Conservation (phyloP, 176 grass and related monocot species). For the Cenchrus fungigraminus region DNA sequence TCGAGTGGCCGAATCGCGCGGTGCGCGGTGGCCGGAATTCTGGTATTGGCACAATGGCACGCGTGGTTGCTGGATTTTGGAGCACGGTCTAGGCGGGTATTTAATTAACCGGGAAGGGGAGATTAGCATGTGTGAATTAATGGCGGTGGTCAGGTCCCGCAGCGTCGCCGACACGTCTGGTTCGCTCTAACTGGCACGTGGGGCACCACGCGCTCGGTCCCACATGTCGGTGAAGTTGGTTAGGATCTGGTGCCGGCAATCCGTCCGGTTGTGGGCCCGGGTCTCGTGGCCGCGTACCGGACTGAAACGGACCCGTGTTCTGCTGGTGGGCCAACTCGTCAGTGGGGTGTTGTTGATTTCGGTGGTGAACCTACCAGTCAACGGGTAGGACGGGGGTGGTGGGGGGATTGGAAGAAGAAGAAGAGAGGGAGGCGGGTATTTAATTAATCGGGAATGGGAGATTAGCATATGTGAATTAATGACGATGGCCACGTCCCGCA, state of each 20-base stretch:
- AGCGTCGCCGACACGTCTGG: neutral
- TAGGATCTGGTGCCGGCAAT: neutral
- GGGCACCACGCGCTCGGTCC: fast-evolving
- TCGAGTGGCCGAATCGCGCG: no score
- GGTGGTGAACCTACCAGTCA: slow-evolving; percentile 22
- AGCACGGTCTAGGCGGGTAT: neutral
- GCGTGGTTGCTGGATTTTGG: no score
- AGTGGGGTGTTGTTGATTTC: neutral
- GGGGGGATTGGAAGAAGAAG: no score
- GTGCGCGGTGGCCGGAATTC: no score
- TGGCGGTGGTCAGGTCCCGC: neutral
- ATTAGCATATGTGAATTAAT: slow-evolving; percentile 6
- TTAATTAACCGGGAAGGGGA: slow-evolving; percentile 11
- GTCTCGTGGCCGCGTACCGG: slow-evolving; percentile 36
- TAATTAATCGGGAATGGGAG: slow-evolving; percentile 1
- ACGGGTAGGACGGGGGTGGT: no score
- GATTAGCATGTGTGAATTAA: slow-evolving; percentile 4
- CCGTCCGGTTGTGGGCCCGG: neutral
- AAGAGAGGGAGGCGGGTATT: neutral
- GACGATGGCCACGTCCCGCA: neutral
- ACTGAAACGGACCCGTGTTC: neutral
- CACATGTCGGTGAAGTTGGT: neutral
- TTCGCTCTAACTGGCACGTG: neutral
- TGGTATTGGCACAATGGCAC: no score
- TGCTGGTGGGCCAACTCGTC: neutral